Evolutionary conservation across 805 yeast species (phyloP).

Genomic region (Hanseniaspora vineae): DNA sequence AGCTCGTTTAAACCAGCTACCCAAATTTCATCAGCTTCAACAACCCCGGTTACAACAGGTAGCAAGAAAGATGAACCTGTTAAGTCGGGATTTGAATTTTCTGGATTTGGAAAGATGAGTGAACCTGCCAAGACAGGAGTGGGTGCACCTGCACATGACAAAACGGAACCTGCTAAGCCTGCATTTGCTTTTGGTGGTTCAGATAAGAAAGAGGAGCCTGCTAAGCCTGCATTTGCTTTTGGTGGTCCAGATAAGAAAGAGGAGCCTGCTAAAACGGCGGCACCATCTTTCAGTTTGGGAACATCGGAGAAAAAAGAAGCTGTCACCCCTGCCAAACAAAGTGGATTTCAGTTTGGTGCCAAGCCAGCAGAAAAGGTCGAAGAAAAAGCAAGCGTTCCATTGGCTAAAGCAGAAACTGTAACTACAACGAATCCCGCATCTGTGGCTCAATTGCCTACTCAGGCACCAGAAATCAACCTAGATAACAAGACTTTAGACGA

Average conservation of each 20-base stretch:
- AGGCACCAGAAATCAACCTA: slow-evolving; percentile 59
- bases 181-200: slow-evolving; percentile 10
- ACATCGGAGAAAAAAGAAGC: not conserved
- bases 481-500: slow-evolving; percentile 91
- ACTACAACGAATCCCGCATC: slow-evolving; percentile 3
- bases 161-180: slow-evolving; percentile 9
- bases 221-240: slow-evolving; percentile 3
- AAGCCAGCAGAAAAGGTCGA: slow-evolving; percentile 7
- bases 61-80: slow-evolving; percentile 6
- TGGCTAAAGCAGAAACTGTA: not conserved
- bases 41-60: no score
- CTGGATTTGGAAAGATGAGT: slow-evolving; percentile 3
- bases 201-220: not conserved
- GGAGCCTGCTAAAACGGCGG: not conserved
- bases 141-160: slow-evolving; percentile 1
- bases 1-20: no score
- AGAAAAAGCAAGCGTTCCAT: slow-evolving; percentile 4
- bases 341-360: slow-evolving; percentile 10
- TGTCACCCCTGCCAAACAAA: slow-evolving; percentile 6
- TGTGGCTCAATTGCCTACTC: not conserved
- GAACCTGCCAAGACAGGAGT: slow-evolving; percentile 1
- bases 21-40: no score
- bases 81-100: slow-evolving; percentile 12
- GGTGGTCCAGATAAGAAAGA: slow-evolving; percentile 4
- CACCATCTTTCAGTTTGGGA: slow-evolving; percentile 3